Base-by-base conservation (phyloP, 768 basidiomycete genomes). In the Boletus sp. region DNA sequence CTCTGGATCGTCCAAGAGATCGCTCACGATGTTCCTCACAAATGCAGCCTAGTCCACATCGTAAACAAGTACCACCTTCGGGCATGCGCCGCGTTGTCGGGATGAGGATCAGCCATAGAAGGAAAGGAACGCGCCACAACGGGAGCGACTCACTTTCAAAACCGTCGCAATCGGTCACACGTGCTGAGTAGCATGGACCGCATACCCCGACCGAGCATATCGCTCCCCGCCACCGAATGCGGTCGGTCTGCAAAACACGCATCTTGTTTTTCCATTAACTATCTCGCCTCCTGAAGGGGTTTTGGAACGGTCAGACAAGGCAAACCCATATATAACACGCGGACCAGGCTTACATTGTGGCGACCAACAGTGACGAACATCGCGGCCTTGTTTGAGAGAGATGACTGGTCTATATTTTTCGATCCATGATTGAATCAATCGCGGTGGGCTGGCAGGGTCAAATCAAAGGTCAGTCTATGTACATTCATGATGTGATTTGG, bases 181-280 rank as follows among this genome's bases (percentile, higher is more conserved):
- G 77, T 75, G 1, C 79, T 77, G 8, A 81, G 78, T 5, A 83
- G 68, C 54, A 84, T 63, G 36, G 80, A 75, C 17, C 83, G 68
- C 83, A 85, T 85, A 0, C 83, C 84, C 2, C 82, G 81, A 0
- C 79, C 80, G 0, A 85, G 73, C 0, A 81, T 82, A 28, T 84
- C 83, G 4, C 83, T 80, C 1, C 80, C 84, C 1, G 83, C 76
- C 12, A 85, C 79, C 11, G 74, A 77, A 8, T 69, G 64, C 1
- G 84, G 84, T 37, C 84, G 66, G 61, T 86, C 84, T 0, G 76
- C 77, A 17, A 80, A 72, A 4, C 63, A 61, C 0, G 79, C 80
- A 0, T 83, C 83, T 56, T 85, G 81, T 58, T 81, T 80, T 67
- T 85, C 84, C 80, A 86, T 77, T 50, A 85, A 78, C 11, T 84